Base-by-base conservation (phyloP, 2,329 filamentous ascomycete species). In the Sarocladium brachiariae region DNA sequence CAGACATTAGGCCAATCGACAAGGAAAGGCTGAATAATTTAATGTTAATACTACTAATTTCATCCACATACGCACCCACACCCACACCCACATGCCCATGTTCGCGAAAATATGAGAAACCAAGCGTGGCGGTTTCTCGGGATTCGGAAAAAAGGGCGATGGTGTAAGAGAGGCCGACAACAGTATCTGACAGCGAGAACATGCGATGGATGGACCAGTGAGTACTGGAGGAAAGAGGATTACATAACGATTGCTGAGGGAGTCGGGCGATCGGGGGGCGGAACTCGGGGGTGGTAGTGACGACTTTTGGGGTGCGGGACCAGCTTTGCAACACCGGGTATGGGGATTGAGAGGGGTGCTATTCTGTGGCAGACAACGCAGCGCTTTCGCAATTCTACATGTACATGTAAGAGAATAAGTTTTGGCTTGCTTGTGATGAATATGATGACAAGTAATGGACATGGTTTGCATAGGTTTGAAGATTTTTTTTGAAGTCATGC, bases 1-100 rank as follows among this genome's bases (percentile, higher is more conserved):
- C 18, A 18, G 18, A 39, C 18, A 19, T 19, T 4, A 23, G 11
- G 19, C n/a, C 8, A 13, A 3, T 3, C 10, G n/a, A 7, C 13
- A 5, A 43, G 23, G 19, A 16, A 10, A 10, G 19, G n/a, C 25
- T 43, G 39, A 9, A 25, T 33, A 47, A n/a, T 8, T 31, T 47
- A 47, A 47, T 47, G 43, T 47, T 47, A 47, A 47, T 47, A 47
- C 27, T 24, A 47, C 21, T 6, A 47, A 8, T n/a, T n/a, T n/a
- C n/a, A n/a, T n/a, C n/a, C n/a, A n/a, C n/a, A n/a, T n/a, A n/a
- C n/a, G n/a, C n/a, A n/a, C n/a, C n/a, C n/a, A n/a, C n/a, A n/a
- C n/a, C n/a, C n/a, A n/a, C n/a, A n/a, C n/a, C n/a, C n/a, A 47
- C n/a, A 7, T 21, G 19, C 13, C 18, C 13, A 45, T 45, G 18